Conservation (phyloP, 1,139 yeast genomes). For the Dujonia santamariae region DNA sequence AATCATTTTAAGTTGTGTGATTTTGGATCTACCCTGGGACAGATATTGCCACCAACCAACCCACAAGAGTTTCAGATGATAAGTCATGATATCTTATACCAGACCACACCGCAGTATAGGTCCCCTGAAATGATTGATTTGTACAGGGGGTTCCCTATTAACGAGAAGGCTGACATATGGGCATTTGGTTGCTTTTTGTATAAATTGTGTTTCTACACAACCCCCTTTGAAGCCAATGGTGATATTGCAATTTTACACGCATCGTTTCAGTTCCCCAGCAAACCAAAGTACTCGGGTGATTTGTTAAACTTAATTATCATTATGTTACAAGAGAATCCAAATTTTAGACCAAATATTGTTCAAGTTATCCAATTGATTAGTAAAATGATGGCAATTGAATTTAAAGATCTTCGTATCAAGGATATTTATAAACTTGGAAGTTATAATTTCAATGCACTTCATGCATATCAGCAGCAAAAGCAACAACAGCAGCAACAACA, state of each 20-base stretch:
- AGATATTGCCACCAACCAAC: constrained; percentile 61
- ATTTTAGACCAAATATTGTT: constrained; percentile 80
- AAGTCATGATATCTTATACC: constrained; percentile 66
- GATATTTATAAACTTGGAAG: constrained; percentile 40
- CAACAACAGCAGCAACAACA: constrained; percentile 28
- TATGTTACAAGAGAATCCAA: constrained; percentile 76
- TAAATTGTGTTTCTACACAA: constrained; percentile 74
- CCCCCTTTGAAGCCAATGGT: constrained; percentile 77
- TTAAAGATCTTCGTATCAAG: constrained; percentile 23
- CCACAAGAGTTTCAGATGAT: constrained; percentile 58
- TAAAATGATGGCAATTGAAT: constrained; percentile 30
- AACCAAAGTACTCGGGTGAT: constrained; percentile 57
- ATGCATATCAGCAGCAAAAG: constrained; percentile 41
- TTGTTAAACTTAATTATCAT: constrained; percentile 74
- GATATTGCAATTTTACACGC: constrained; percentile 73
- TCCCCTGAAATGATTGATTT: constrained; percentile 83
- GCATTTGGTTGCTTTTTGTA: constrained; percentile 77
- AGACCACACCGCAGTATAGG: constrained; percentile 81
- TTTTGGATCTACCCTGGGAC: constrained; percentile 69
- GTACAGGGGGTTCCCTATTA: constrained; percentile 62
- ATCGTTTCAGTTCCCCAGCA: constrained; percentile 55
- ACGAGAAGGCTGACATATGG: constrained; percentile 81
- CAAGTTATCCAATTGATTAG: constrained; percentile 50
- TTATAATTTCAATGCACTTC: constrained; percentile 44
- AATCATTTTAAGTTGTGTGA: constrained; percentile 67